A percentile compares a stretch with the other conserved stretches of the same genome.
phyloP scores from a whole-genome alignment of 805 yeast genomes.

The Tetrapisispora arboricola region DNA sequence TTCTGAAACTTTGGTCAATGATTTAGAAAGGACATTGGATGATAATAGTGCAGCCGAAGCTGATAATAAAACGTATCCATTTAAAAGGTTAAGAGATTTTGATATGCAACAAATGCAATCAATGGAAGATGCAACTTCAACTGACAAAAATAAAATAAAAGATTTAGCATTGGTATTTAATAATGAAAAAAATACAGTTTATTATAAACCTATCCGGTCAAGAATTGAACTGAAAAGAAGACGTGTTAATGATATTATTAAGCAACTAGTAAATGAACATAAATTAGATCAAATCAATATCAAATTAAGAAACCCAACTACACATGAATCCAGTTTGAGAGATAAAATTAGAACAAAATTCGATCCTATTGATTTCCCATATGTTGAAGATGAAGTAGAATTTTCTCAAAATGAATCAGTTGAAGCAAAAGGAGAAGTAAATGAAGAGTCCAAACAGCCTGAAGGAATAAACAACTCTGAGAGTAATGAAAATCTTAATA shows the following conservation, averaged over 20 bases:
- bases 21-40: slow-evolving; percentile 30
- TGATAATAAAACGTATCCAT: slow-evolving; percentile 45
- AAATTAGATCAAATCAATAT: slow-evolving; percentile 47
- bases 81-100: slow-evolving; percentile 64
- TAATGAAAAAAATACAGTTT: slow-evolving; percentile 46
- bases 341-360: slow-evolving; percentile 61
- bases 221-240: slow-evolving; percentile 77
- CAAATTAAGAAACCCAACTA: slow-evolving; percentile 6
- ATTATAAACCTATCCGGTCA: slow-evolving; percentile 69
- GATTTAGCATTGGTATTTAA: slow-evolving; percentile 62
- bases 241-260: slow-evolving; percentile 44
- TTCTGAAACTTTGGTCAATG: slow-evolving; percentile 31
- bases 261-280: slow-evolving; percentile 39
- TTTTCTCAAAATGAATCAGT: not conserved
- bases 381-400: slow-evolving; percentile 10
- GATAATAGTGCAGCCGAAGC: slow-evolving; percentile 31
- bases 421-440: not conserved
- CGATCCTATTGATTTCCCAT: slow-evolving; percentile 57
- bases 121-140: slow-evolving; percentile 3
- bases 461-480: not conserved
- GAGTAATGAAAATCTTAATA: not conserved
- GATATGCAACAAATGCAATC: slow-evolving; percentile 48
- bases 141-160: slow-evolving; percentile 13
- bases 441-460: not conserved
- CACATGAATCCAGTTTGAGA: slow-evolving; percentile 47